A percentile compares a stretch with the other conserved stretches of the same genome.
Evolutionary conservation across 2,329 filamentous ascomycete species (phyloP).

Genomic region (Diaporthe caulivora): DNA sequence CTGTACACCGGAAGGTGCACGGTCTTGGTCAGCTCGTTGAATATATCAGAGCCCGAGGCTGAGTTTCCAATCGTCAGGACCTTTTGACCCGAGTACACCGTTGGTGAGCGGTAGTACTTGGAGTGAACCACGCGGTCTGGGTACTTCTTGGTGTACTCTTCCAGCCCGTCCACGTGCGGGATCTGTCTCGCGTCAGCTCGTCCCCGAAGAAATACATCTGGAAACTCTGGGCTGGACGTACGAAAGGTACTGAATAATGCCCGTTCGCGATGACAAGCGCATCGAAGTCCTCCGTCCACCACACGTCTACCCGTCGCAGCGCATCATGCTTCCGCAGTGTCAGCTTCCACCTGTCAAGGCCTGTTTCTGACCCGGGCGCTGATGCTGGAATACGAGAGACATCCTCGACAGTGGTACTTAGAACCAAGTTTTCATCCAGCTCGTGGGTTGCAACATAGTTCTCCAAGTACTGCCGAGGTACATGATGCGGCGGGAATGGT

Average conservation of each 20-base stretch:
- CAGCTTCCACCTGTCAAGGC: slow-evolving; percentile 56
- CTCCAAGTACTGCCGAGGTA: slow-evolving; percentile 68
- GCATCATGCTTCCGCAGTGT: slow-evolving; percentile 61
- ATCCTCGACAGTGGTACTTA: slow-evolving; percentile 67
- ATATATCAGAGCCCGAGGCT: slow-evolving; percentile 57
- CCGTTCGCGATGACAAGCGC: slow-evolving; percentile 58
- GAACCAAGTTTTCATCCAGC: slow-evolving; percentile 58
- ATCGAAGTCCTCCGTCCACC: slow-evolving; percentile 66
- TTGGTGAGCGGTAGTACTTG: slow-evolving; percentile 57
- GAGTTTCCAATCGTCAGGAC: slow-evolving; percentile 59
- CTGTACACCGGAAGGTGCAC: slow-evolving; percentile 61
- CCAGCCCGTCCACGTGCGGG: slow-evolving; percentile 59
- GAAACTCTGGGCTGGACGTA: slow-evolving; percentile 45
- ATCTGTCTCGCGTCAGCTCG: slow-evolving; percentile 49
- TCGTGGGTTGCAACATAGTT: slow-evolving; percentile 65
- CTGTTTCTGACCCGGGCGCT: not conserved
- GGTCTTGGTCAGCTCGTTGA: slow-evolving; percentile 51
- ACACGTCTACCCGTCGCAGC: slow-evolving; percentile 58
- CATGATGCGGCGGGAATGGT: slow-evolving; percentile 66
- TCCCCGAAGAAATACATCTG: not conserved
- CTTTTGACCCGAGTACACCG: slow-evolving; percentile 49
- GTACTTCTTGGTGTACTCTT: slow-evolving; percentile 53
- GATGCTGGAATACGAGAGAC: slow-evolving; percentile 50
- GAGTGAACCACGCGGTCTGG: slow-evolving; percentile 58
- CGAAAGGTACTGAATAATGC: slow-evolving; percentile 59